Conservation (phyloP, 192 early-diverging fungal species). For the Coemansia sp. region DNA sequence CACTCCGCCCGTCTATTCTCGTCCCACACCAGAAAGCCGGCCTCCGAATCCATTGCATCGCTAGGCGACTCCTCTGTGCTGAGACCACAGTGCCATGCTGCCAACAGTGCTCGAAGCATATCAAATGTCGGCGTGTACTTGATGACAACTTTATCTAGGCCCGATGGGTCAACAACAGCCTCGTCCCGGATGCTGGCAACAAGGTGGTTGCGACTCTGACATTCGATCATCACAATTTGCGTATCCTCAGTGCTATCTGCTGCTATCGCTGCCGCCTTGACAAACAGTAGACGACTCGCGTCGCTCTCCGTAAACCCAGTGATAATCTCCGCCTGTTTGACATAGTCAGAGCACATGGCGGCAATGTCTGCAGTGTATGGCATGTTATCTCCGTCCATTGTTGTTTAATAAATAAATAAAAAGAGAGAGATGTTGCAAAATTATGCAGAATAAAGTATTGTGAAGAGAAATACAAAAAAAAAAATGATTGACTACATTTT, state of each 20-base stretch:
- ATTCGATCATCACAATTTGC: constrained; percentile 39
- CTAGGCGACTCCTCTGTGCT: neutral
- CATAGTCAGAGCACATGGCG: constrained; percentile 39
- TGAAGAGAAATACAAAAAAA: neutral
- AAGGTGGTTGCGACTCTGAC: constrained; percentile 22
- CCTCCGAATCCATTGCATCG: constrained; percentile 17
- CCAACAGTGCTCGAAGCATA: constrained; percentile 42
- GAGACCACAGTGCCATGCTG: constrained; percentile 37
- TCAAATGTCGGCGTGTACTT: constrained; percentile 30
- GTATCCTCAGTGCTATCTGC: neutral
- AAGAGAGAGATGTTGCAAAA: neutral
- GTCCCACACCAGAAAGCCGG: constrained; percentile 41
- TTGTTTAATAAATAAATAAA: neutral
- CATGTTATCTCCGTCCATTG: neutral
- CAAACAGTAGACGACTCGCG: constrained; percentile 26
- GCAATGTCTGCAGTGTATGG: constrained; percentile 27
- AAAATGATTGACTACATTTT: neutral
- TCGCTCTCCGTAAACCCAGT: constrained; percentile 4
- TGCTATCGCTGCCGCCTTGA: constrained; percentile 20
- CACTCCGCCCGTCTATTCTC: neutral
- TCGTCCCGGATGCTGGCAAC: constrained; percentile 11
- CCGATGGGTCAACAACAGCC: neutral
- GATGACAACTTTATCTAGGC: constrained; percentile 26
- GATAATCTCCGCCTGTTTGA: constrained; percentile 34
- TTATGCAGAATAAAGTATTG: neutral